These are phyloP conservation scores for Chaetomium globosum DNA, from an alignment of 2,329 filamentous ascomycete species.

Conservation along the genomic window DNA sequence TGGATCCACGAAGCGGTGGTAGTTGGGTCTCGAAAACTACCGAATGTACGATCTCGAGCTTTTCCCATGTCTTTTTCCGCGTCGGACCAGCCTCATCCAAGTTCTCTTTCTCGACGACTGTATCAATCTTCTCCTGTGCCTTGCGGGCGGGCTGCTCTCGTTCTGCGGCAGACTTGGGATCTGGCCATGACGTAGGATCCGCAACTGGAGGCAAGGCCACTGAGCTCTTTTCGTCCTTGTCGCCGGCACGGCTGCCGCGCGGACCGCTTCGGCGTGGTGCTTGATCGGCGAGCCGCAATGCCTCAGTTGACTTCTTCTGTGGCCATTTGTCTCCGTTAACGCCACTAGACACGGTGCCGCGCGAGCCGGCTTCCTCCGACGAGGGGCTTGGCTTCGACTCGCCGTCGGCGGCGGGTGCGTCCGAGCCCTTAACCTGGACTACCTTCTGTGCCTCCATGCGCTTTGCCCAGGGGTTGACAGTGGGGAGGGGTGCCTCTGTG, in stretches of 20 bases:
- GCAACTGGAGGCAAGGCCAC: conserved; percentile 63
- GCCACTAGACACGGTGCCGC: conserved; percentile 32
- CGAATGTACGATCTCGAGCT: conserved; percentile 71
- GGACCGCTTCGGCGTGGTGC: conserved; percentile 46
- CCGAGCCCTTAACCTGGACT: conserved; percentile 49
- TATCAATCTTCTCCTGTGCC: conserved; percentile 63
- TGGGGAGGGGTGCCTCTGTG: conserved; percentile 77
- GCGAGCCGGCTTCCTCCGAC: conserved; percentile 36
- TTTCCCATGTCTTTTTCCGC: conserved; percentile 75
- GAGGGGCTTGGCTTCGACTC: conserved; percentile 50
- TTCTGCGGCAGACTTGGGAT: conserved; percentile 75
- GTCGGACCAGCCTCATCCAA: conserved; percentile 56
- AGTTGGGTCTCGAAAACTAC: conserved; percentile 86
- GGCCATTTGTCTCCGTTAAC: conserved; percentile 42
- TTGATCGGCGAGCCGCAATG: conserved; percentile 47
- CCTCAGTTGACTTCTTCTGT: conserved; percentile 50
- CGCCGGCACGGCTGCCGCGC: conserved; percentile 51
- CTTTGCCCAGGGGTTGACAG: conserved; percentile 86
- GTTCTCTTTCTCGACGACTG: conserved; percentile 66
- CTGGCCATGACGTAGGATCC: conserved; percentile 85
- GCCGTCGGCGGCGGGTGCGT: conserved; percentile 32
- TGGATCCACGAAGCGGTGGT: conserved; percentile 54
- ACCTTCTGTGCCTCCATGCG: conserved; percentile 67
- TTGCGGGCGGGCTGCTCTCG: conserved; percentile 73
- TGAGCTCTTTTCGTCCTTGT: conserved; percentile 47